These are phyloP conservation scores for Magnolia sinica DNA, from an alignment of 164 flowering plant species.

Conservation along the genomic window DNA sequence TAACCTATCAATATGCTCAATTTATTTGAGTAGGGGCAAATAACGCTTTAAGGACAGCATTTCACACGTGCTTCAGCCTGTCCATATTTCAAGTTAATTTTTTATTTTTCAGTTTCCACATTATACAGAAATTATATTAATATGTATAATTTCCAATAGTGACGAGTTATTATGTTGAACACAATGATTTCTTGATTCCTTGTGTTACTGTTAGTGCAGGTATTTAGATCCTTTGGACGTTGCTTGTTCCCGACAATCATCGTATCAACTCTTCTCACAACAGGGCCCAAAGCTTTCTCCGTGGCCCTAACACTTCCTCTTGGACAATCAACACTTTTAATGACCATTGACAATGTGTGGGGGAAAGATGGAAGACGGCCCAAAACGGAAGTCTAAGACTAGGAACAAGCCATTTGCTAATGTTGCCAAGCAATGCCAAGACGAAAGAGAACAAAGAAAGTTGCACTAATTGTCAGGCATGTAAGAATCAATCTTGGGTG, in stretches of 20 bases:
- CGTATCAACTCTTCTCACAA: no score
- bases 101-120: no score
- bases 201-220: constrained; percentile 42
- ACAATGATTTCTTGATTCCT: no score
- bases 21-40: no score
- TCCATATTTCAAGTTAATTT: no score
- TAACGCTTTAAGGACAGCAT: no score
- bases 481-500: constrained; percentile 50
- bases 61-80: no score
- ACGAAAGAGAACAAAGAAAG: constrained; percentile 16
- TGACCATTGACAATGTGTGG: constrained; percentile 57
- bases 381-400: constrained; percentile 30
- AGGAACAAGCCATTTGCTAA: background rate
- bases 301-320: constrained; percentile 62
- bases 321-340: constrained; percentile 52
- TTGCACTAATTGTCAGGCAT: constrained; percentile 14
- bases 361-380: constrained; percentile 35
- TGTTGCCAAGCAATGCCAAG: background rate
- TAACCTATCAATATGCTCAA: no score
- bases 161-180: no score
- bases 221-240: constrained; percentile 54
- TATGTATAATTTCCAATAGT: no score
- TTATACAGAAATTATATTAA: no score
- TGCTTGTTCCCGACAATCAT: constrained; percentile 78
- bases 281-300: constrained; percentile 77